Base-by-base conservation (phyloP, 352 stramenopile species). In the Phytophthora fragariaefolia region DNA sequence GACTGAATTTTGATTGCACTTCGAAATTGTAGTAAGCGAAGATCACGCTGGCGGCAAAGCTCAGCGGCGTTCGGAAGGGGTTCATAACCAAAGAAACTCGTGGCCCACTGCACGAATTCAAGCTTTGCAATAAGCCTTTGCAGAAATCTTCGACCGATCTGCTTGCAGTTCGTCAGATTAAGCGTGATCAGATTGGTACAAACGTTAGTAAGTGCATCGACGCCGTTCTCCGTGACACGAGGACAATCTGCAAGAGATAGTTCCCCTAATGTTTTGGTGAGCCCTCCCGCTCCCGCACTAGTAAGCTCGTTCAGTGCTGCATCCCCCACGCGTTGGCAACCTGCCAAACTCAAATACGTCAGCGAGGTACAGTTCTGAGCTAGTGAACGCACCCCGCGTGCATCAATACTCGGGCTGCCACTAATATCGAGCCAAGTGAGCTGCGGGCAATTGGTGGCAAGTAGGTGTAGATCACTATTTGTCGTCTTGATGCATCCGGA, bases 401-500 rank as follows among this genome's bases (percentile, higher is more conserved):
- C 71, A 45, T 87, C 77, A 36, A 97, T 79, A 13, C 74, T 89
- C 0, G 87, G 76, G 27, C 89, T 94, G 8, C 82, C 86, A 40
- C 83, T 92, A 50, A 97, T 84, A 52, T 97, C 93, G 26, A 98
- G 82, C 76, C 80, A 93, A 0, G 67, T 76, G 12, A 98, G 76
- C 18, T 66, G 67, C 20, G 63, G 60, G 51, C 85, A 93, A 27
- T 74, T 76, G 5, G 67, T 69, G 1, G 84, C 77, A 34, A 97
- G 69, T 10, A 74, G 61, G 4, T 63, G 42, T 2, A 97, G 62
- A 54, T 97, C 89, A 15, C 71, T 71, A 60, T 97, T 96, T 0
- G 74, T 91, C 0, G 91, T 93, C 49, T 92, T 82, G 30, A 88
- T 66, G 56, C 91, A 97, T 22, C 90, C 85, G 8, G 86, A 88